Percentiles rank a stretch among this genome's conserved stretches.
Evolutionary conservation across 768 basidiomycete genomes (phyloP).

Genomic region (Leccinum disarticulatum): DNA sequence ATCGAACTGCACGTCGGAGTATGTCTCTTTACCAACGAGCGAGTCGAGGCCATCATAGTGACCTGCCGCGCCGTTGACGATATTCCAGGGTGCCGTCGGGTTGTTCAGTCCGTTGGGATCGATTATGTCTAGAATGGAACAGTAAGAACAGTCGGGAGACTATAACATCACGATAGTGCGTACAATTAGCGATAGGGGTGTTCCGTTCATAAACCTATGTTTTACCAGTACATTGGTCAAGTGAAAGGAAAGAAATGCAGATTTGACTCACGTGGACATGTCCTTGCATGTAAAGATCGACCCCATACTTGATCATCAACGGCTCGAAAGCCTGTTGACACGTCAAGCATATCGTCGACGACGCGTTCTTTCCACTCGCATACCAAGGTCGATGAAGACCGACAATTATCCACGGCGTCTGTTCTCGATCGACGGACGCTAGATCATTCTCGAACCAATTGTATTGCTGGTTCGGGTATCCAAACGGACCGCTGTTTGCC

Average conservation of each 20-base stretch:
- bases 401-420: slow-evolving; percentile 29
- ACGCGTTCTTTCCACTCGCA: slow-evolving; percentile 9
- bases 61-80: slow-evolving; percentile 27
- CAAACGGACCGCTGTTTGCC: slow-evolving; percentile 26
- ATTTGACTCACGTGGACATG: slow-evolving; percentile 22
- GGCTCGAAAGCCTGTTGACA: slow-evolving; percentile 32
- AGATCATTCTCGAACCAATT: slow-evolving; percentile 29
- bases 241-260: not conserved
- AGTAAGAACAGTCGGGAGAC: no score
- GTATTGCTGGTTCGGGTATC: slow-evolving; percentile 29
- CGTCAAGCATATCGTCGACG: slow-evolving; percentile 8
- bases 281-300: slow-evolving; percentile 32
- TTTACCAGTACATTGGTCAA: not conserved
- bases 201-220: slow-evolving; percentile 27
- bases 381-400: slow-evolving; percentile 33
- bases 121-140: slow-evolving; percentile 5
- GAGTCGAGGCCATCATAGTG: slow-evolving; percentile 30
- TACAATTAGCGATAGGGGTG: slow-evolving; percentile 27
- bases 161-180: not conserved
- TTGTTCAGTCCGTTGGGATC: slow-evolving; percentile 28
- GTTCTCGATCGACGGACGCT: slow-evolving; percentile 20
- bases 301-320: slow-evolving; percentile 32
- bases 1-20: slow-evolving; percentile 11
- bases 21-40: not conserved
- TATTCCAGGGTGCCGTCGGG: slow-evolving; percentile 27